Percentiles rank a stretch among this genome's conserved stretches.
These are phyloP conservation scores for Nicotiana noctiflora DNA, from an alignment of 257 asterid species.

Conservation along the genomic window DNA sequence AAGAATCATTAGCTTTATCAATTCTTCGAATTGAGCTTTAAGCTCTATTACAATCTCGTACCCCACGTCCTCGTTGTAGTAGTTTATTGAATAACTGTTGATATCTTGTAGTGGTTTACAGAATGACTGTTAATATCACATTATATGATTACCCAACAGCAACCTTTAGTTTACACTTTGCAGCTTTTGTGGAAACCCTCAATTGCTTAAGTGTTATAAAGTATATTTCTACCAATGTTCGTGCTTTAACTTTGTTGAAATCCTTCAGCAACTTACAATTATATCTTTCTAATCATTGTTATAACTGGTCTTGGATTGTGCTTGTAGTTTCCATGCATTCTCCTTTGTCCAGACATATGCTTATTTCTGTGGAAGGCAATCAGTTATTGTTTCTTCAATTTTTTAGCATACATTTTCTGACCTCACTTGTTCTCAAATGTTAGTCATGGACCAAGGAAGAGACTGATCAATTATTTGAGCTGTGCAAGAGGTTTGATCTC, in stretches of 20 bases:
- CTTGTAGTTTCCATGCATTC: not conserved
- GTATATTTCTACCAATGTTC: not conserved
- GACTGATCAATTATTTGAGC: slow-evolving; percentile 78
- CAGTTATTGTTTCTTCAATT: not conserved
- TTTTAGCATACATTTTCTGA: not conserved
- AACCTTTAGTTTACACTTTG: not conserved
- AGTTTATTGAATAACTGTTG: not conserved
- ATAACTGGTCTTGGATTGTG: not conserved
- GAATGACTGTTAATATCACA: not conserved
- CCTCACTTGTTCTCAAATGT: slow-evolving; percentile 14
- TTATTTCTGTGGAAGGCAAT: not conserved
- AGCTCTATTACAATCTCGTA: not conserved
- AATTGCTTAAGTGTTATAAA: not conserved
- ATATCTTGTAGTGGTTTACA: not conserved
- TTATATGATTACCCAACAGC: not conserved
- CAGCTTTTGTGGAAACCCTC: not conserved
- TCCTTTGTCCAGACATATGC: not conserved
- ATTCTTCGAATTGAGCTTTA: not conserved
- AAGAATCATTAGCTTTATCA: not conserved
- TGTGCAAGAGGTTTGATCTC: slow-evolving; percentile 89
- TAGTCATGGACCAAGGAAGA: slow-evolving; percentile 97
- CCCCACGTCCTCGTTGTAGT: not conserved
- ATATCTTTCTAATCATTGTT: not conserved
- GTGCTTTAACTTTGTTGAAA: not conserved
- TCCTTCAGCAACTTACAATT: not conserved